Evolutionary conservation across 2,329 filamentous ascomycete genomes (phyloP).

Genomic region (Aspergillus texensis): DNA sequence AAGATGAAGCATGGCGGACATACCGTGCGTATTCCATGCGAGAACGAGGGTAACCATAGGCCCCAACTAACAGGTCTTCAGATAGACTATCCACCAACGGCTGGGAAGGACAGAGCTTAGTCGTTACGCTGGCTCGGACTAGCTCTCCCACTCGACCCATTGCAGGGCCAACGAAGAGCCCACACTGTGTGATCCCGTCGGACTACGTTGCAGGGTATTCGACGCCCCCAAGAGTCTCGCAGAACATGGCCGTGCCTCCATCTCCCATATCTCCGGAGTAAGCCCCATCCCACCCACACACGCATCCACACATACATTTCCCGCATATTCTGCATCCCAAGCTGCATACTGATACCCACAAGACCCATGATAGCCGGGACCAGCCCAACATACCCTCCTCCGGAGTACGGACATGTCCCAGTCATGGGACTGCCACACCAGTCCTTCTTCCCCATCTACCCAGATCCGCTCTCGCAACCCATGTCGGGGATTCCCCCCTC

Average conservation of each 20-base stretch:
- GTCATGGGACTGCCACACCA: conserved; percentile 29
- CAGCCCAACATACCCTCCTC: conserved; percentile 25
- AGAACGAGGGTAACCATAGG: not conserved
- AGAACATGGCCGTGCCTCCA: conserved; percentile 34
- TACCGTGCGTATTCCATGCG: conserved; percentile 39
- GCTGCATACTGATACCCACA: conserved; percentile 2
- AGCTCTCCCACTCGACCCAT: conserved; percentile 45
- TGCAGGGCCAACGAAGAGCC: conserved; percentile 46
- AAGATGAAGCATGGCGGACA: conserved; percentile 48
- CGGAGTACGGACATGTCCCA: conserved; percentile 28
- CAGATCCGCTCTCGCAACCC: conserved; percentile 25
- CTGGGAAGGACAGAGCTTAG: conserved; percentile 47
- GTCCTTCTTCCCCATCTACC: conserved; percentile 32
- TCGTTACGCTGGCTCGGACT: conserved; percentile 45
- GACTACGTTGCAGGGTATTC: conserved; percentile 36
- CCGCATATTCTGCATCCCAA: not conserved
- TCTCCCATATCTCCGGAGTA: conserved; percentile 43
- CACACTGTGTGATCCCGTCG: conserved; percentile 29
- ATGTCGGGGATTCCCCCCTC: conserved; percentile 32
- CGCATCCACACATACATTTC: conserved; percentile 2
- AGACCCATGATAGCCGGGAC: conserved; percentile 26
- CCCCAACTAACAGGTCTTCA: conserved; percentile 17
- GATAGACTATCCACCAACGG: conserved; percentile 45
- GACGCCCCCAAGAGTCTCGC: conserved; percentile 33
- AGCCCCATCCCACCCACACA: conserved; percentile 18